Percentiles rank a stretch among this genome's conserved stretches.
phyloP scores from a whole-genome alignment of 371 early-diverging fungal species.

The Mortierella sp. region DNA sequence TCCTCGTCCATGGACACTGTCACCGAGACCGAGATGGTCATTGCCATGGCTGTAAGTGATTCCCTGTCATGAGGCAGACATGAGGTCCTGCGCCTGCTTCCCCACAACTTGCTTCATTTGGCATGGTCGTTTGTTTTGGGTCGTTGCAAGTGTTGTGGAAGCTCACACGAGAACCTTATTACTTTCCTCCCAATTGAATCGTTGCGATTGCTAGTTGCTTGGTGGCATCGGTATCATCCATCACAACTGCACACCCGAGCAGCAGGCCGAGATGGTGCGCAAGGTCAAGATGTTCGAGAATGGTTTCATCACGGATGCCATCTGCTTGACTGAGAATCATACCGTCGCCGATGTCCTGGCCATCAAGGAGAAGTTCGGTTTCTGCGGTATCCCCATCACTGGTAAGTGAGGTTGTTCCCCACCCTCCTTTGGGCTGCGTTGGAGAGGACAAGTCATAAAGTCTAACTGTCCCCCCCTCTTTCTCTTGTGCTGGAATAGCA shows the following conservation, averaged over 20 bases:
- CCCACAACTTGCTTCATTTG: slow-evolving; percentile 54
- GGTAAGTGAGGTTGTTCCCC: slow-evolving; percentile 57
- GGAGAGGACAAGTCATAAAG: too few species aligned
- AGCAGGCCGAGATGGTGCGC: slow-evolving; percentile 97
- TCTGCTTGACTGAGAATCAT: slow-evolving; percentile 85
- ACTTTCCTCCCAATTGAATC: background rate
- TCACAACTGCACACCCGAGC: slow-evolving; percentile 94
- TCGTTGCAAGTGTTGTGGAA: background rate
- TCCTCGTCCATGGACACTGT: slow-evolving; percentile 98
- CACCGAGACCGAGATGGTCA: slow-evolving; percentile 97
- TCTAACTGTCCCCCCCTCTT: background rate
- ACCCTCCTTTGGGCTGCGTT: background rate
- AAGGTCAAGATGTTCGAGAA: slow-evolving; percentile 98
- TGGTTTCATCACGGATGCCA: slow-evolving; percentile 96
- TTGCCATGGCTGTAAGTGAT: slow-evolving; percentile 90
- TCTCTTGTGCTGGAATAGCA: slow-evolving; percentile 54
- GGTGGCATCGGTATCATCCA: slow-evolving; percentile 98
- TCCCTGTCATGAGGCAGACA: background rate
- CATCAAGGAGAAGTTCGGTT: slow-evolving; percentile 90
- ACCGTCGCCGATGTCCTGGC: slow-evolving; percentile 88
- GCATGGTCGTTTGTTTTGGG: slow-evolving; percentile 1
- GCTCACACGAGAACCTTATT: slow-evolving; percentile 19
- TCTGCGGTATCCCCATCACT: slow-evolving; percentile 97
- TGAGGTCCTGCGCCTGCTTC: slow-evolving; percentile 12
- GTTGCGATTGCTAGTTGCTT: slow-evolving; percentile 61